phyloP scores from a whole-genome alignment of 1,139 yeast species.

The Geotrichum histeridarum region DNA sequence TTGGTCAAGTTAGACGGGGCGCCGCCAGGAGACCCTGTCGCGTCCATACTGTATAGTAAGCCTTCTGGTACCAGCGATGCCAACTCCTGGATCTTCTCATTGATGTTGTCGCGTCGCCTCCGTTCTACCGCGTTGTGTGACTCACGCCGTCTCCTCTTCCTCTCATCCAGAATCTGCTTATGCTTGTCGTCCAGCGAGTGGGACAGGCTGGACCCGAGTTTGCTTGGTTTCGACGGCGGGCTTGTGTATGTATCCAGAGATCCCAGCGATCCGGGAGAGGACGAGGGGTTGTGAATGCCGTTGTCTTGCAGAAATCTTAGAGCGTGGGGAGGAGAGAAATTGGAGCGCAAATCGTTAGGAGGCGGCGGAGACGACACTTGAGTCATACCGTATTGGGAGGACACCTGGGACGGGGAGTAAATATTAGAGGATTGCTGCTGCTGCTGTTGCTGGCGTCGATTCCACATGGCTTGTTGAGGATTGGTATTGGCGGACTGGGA shows the following conservation, averaged over 20 bases:
- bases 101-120: conserved; percentile 80
- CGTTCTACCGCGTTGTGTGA: conserved; percentile 50
- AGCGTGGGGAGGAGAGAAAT: conserved; percentile 20
- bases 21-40: conserved; percentile 1
- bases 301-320: conserved; percentile 19
- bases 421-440: not conserved
- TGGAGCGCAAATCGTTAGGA: conserved; percentile 14
- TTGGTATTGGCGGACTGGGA: conserved; percentile 4
- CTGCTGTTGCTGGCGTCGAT: conserved; percentile 9
- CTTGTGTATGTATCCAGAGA: conserved; percentile 13
- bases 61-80: conserved; percentile 64
- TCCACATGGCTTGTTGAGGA: conserved; percentile 20
- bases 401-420: conserved; percentile 3
- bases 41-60: conserved; percentile 40
- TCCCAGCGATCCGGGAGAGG: conserved; percentile 23
- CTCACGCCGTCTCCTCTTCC: conserved; percentile 44
- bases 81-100: conserved; percentile 81
- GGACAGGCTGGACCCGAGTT: not conserved
- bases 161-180: conserved; percentile 26
- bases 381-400: conserved; percentile 18
- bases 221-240: conserved; percentile 16
- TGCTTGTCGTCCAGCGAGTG: conserved; percentile 13
- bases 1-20: conserved; percentile 48
- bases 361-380: conserved; percentile 14
- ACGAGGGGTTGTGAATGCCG: conserved; percentile 16